Evolutionary conservation across 2,329 filamentous ascomycete genomes (phyloP), one percentile per base, ranked within the genome.

Genomic region (Nigrograna mackinnonii): DNA sequence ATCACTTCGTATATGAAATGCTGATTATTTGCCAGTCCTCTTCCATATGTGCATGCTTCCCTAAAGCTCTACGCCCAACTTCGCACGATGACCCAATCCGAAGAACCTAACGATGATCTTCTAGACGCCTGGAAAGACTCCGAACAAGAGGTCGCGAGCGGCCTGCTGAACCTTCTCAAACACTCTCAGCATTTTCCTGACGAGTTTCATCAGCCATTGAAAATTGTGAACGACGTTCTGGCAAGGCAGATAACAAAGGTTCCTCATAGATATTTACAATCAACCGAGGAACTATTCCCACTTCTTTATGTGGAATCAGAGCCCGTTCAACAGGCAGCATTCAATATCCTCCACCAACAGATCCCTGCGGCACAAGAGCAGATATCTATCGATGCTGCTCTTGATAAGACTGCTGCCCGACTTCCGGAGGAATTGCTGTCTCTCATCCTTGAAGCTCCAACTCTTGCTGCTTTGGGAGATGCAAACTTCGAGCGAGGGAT

Each of bases 381-480:
- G 43, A 76, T 92, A 1, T 94, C 91, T 0, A 77, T 97, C 22
- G 86, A 96, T 49, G 79, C 81, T 31, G 83, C 81, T 1, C 66
- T 91, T 2, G 86, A 90, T 22, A 87, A 90, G 65, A 83, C 76
- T 45, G 81, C 80, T 34, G 89, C 86, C 5, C 81, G 79, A 37
- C 76, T 99, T 1, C 91, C 94, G 0, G 86, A 91, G 46, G 91
- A 96, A 66, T 76, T 97, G 0, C 68, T 96, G 0, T 95, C 90
- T 0, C 76, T 97, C 1, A 77, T 97, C 12, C 78, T 95, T 0
- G 87, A 95, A 48, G 79, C 87, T 0, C 89, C 92, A 1, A 84
- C 84, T 0, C 74, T 88, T 3, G 80, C 86, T n/a, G 76, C 77
- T 11, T 80, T 90, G 34, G 76, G 79, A 0, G 83, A 87, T 35